phyloP scores from a whole-genome alignment of 345 rosid genomes.

The thale cress (Arabidopsis thaliana) region DNA sequence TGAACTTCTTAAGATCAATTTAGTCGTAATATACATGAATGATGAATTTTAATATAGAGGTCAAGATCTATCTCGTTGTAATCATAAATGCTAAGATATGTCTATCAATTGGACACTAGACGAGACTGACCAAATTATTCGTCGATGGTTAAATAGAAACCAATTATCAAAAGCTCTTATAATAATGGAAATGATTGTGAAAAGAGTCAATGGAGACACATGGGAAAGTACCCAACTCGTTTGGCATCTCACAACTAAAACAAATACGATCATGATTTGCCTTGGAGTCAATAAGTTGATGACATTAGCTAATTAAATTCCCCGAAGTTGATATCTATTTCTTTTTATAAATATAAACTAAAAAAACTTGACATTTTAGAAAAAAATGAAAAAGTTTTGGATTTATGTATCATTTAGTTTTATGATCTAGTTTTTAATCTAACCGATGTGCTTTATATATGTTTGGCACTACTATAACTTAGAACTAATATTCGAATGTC shows the following conservation, averaged over 20 bases:
- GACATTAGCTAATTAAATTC: neutral
- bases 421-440: neutral
- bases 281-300: conserved; percentile 28
- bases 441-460: neutral
- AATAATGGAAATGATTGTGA: neutral
- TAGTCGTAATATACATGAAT: too few species aligned
- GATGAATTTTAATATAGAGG: conserved; percentile 6
- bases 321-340: neutral
- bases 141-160: neutral
- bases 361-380: neutral
- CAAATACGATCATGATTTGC: conserved; percentile 29
- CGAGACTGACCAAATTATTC: conserved; percentile 24
- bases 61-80: conserved; percentile 23
- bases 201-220: conserved; percentile 33
- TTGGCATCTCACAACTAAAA: conserved; percentile 33
- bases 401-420: neutral
- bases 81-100: neutral
- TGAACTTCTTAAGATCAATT: too few species aligned
- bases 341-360: neutral
- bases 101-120: conserved; percentile 27
- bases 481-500: neutral
- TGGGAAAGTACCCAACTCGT: conserved; percentile 42
- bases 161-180: conserved; percentile 1
- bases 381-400: neutral
- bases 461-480: neutral